phyloP scores from a whole-genome alignment of 2,329 filamentous ascomycete genomes.

The Fusarium sp. region DNA sequence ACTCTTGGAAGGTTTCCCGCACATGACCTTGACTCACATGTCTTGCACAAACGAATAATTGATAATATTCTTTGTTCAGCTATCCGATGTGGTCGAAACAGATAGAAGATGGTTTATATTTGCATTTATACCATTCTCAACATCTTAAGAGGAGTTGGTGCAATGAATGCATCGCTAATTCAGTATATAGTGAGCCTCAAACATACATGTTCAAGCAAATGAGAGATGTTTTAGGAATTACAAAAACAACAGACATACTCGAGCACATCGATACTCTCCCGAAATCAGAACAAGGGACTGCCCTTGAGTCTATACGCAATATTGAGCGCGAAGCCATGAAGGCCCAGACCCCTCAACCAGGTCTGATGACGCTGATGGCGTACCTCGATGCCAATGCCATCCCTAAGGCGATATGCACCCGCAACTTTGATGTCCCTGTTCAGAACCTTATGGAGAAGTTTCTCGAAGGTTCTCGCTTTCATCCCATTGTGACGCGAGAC shows the following conservation, averaged over 20 bases:
- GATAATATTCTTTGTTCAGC: neutral
- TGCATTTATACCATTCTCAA: neutral
- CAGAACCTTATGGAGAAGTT: constrained; percentile 79
- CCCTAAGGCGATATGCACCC: constrained; percentile 87
- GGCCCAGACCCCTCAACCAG: constrained; percentile 81
- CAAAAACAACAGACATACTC: constrained; percentile 81
- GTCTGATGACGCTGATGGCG: constrained; percentile 79
- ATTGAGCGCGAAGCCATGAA: constrained; percentile 87
- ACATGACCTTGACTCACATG: neutral
- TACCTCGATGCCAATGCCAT: constrained; percentile 77
- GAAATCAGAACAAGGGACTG: constrained; percentile 64
- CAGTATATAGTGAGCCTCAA: constrained; percentile 75
- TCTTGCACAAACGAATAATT: constrained; percentile 18
- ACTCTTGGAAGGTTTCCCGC: neutral
- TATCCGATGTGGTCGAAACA: neutral
- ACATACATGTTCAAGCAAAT: constrained; percentile 96
- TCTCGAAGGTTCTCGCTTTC: constrained; percentile 72
- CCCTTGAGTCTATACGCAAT: constrained; percentile 76
- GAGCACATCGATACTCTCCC: constrained; percentile 85
- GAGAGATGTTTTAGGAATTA: constrained; percentile 77
- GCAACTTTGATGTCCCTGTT: constrained; percentile 89
- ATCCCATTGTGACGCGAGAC: constrained; percentile 84
- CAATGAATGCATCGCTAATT: constrained; percentile 2
- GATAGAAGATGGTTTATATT: neutral
- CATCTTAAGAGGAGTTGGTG: neutral